Evolutionary conservation across 495 filamentous ascomycete genomes (phyloP), one percentile per base, ranked within the genome.

Genomic region (Penicillium tannophilum): DNA sequence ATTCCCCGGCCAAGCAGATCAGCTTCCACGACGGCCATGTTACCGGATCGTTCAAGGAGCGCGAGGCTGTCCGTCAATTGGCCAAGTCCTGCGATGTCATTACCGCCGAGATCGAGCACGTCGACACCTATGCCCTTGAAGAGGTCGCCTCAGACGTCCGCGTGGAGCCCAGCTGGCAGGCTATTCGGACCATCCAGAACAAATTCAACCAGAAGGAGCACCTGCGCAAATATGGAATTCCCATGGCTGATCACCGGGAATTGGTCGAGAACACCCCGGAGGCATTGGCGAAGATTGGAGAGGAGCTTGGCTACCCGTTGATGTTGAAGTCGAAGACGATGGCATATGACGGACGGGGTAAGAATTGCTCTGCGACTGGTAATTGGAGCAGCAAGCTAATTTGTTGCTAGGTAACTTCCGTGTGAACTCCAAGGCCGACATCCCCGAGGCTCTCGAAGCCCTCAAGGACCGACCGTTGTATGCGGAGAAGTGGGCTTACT

Each of bases 41-140:
- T 44, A 81, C 86, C 35, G 92, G 92, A 46, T 95, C 91, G 2
- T 96, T 96, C 79, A 90, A 88, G 66, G 88, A 96, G 63, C 75
- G 84, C 2, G 83, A 84, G 26, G 86, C 87, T 31, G 88, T 98
- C 59, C 86, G 85, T 16, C 76, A 90, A 67, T 81, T 98, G 9
- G 92, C 95, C 6, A 77, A 82, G 39, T 70, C 81, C 7, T 94
- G 89, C 63, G 91, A 96, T 69, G 83, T 96, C 14, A 73, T 98
- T 31, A 97, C 95, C 8, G 89, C 94, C n/a, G 94, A 98, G 71
- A 98, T 98, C 61, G 94, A 98, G 75, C 94, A 98, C 78, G 92
- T 98, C 55, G 87, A 98, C 64, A 96, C 93, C 44, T 77, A 91
- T 49, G 89, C 92, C n/a, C 81, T 98, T 31, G 90, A 97, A 70